phyloP scores from a whole-genome alignment of 345 rosid species.

The Gossypium turneri region DNA sequence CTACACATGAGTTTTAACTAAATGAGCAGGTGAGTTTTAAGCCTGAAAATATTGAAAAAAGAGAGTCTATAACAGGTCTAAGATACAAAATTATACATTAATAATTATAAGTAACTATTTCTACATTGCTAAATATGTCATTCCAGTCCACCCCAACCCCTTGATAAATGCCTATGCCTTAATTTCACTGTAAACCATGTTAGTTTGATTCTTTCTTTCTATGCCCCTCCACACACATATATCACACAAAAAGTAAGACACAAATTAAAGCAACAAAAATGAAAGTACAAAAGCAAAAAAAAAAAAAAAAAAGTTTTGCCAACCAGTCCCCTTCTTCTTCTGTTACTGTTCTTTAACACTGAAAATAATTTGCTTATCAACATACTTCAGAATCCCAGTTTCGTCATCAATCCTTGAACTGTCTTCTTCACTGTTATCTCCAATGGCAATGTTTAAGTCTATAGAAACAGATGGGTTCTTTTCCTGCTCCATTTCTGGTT shows the following conservation, averaged over 20 bases:
- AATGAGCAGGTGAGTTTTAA: too few species aligned
- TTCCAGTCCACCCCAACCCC: background rate
- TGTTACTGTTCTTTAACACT: slow-evolving; percentile 30
- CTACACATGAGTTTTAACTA: too few species aligned
- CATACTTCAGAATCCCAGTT: slow-evolving; percentile 30
- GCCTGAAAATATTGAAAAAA: too few species aligned
- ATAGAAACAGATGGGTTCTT: slow-evolving; percentile 23
- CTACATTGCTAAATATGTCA: slow-evolving; percentile 12
- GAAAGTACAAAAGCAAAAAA: background rate
- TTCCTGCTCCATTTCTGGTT: slow-evolving; percentile 9
- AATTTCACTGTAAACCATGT: slow-evolving; percentile 18
- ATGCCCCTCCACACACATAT: slow-evolving; percentile 19
- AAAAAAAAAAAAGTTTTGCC: background rate
- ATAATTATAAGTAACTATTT: slow-evolving; percentile 4
- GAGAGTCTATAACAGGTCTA: too few species aligned
- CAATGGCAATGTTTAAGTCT: slow-evolving; percentile 58
- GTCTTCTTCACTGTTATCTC: slow-evolving; percentile 6
- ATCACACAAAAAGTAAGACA: slow-evolving; percentile 4
- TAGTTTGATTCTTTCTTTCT: slow-evolving; percentile 27
- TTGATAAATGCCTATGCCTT: background rate
- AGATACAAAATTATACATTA: slow-evolving; percentile 13
- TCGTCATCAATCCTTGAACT: slow-evolving; percentile 22
- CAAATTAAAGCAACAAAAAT: background rate
- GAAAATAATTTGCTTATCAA: slow-evolving; percentile 48
- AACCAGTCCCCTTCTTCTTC: background rate